These are phyloP conservation scores for Angomonas deanei DNA, from an alignment of 208 protist species.

Conservation along the genomic window DNA sequence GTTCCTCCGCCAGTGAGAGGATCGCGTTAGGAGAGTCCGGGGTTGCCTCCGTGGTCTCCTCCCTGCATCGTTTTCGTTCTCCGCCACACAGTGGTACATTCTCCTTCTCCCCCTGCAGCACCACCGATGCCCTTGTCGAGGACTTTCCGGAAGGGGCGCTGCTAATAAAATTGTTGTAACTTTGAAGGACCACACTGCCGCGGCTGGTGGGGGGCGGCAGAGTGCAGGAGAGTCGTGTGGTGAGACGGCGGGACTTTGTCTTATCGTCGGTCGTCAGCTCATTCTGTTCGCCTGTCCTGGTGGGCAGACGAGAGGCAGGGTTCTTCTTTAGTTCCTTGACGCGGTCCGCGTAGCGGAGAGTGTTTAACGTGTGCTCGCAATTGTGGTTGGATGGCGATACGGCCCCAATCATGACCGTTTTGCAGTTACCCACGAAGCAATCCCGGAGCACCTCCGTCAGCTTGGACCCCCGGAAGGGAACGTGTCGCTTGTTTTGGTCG, in stretches of 20 bases:
- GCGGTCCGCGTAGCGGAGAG: constrained; percentile 74
- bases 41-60: neutral
- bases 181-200: neutral
- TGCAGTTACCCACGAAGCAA: constrained; percentile 86
- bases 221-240: neutral
- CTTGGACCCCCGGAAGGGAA: constrained; percentile 91
- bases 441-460: constrained; percentile 90
- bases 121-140: neutral
- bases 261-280: neutral
- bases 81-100: no score
- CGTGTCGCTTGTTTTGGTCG: constrained; percentile 67
- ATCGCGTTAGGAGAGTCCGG: neutral
- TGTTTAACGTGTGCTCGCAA: constrained; percentile 78
- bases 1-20: constrained; percentile 15
- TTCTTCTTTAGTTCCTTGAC: constrained; percentile 89
- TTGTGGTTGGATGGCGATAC: constrained; percentile 78
- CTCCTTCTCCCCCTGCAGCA: neutral
- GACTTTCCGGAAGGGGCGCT: neutral
- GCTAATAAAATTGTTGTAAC: no score
- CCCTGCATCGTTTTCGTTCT: neutral
- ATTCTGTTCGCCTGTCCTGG: constrained; percentile 18
- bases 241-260: neutral
- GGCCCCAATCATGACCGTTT: constrained; percentile 92
- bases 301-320: constrained; percentile 19
- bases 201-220: neutral